These are phyloP conservation scores for Solanum pimpinellifolium DNA, from an alignment of 257 asterid genomes.

Conservation along the genomic window DNA sequence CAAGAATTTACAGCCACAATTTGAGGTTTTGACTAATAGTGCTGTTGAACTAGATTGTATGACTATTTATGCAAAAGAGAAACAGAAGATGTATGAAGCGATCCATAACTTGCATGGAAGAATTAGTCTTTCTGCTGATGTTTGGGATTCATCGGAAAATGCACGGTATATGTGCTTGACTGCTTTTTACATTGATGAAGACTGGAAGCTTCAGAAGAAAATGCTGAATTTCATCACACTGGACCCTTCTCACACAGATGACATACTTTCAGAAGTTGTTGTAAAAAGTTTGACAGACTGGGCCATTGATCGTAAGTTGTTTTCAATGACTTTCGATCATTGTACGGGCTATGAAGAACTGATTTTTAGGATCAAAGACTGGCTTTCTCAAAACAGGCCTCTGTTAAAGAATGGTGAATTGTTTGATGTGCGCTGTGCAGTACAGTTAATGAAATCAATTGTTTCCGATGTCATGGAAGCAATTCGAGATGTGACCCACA, in stretches of 20 bases:
- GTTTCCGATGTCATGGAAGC: conserved; percentile 59
- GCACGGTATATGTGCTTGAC: conserved; percentile 58
- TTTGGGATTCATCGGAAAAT: conserved; percentile 65
- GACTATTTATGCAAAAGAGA: conserved; percentile 60
- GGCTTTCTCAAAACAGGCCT: conserved; percentile 63
- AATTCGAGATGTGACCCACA: conserved; percentile 41
- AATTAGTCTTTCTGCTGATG: conserved; percentile 63
- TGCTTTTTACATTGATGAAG: conserved; percentile 66
- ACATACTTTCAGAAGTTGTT: conserved; percentile 59
- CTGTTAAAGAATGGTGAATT: conserved; percentile 68
- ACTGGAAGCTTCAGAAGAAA: conserved; percentile 82
- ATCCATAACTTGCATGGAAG: conserved; percentile 63
- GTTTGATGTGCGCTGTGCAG: conserved; percentile 62
- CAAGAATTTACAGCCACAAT: conserved; percentile 84
- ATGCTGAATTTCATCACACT: conserved; percentile 66
- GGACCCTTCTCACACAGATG: conserved; percentile 61
- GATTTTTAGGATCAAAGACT: conserved; percentile 63
- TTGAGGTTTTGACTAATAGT: conserved; percentile 50
- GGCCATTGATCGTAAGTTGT: conserved; percentile 67
- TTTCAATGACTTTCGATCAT: conserved; percentile 83
- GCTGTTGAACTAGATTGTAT: conserved; percentile 73
- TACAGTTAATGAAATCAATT: conserved; percentile 63
- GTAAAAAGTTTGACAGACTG: conserved; percentile 69
- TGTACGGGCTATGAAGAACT: conserved; percentile 45
- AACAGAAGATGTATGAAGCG: conserved; percentile 52